Conservation (phyloP, 169 alveolate genomes). For the Eimeria falciformis region DNA sequence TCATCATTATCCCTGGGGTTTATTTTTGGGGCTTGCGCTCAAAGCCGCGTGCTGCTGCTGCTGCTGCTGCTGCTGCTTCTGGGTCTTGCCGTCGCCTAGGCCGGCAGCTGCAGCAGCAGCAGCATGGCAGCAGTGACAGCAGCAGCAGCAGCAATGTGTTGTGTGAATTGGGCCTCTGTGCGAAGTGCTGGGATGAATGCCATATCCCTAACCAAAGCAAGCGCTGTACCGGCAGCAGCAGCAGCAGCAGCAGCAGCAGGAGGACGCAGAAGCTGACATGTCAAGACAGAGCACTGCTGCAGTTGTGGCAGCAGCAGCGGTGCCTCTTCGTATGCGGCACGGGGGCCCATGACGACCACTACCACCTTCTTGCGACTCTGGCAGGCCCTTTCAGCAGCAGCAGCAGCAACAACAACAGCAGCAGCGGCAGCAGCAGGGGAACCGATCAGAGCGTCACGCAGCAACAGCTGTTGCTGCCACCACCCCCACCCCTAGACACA, state of each 20-base stretch:
- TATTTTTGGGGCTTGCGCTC: conserved; percentile 51
- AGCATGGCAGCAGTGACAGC: neutral
- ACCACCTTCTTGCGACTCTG: conserved; percentile 62
- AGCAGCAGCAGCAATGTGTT: neutral
- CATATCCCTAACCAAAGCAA: conserved; percentile 28
- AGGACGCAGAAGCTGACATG: conserved; percentile 9
- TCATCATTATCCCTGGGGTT: conserved; percentile 36
- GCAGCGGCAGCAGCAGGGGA: neutral
- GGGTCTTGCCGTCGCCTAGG: neutral
- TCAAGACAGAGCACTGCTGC: conserved; percentile 34
- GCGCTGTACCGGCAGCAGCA: neutral
- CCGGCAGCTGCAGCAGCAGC: neutral
- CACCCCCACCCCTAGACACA: neutral
- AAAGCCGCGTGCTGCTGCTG: neutral
- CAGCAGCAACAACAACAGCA: neutral
- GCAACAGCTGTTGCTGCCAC: neutral
- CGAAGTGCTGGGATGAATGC: neutral
- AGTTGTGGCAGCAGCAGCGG: conserved; percentile 34
- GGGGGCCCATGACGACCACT: conserved; percentile 64
- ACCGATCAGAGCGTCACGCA: neutral
- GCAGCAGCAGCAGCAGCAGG: neutral
- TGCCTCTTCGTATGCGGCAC: conserved; percentile 42
- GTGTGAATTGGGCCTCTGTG: conserved; percentile 30
- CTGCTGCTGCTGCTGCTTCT: neutral
- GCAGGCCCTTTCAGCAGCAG: neutral